Base-by-base conservation (phyloP, 2,329 filamentous ascomycete genomes). In the Mycogone perniciosa region DNA sequence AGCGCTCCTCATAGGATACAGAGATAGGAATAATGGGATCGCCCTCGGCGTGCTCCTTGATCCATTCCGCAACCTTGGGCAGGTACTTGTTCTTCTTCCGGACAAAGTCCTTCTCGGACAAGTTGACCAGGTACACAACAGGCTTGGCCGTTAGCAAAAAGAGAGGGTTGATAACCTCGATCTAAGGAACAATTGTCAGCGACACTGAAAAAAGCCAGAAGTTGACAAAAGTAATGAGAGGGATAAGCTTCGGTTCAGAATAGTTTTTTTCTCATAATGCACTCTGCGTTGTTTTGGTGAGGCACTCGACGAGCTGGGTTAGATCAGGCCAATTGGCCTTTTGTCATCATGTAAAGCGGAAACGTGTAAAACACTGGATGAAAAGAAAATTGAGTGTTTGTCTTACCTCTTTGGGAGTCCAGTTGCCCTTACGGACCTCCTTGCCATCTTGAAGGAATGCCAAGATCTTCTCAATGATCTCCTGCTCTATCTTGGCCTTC, bases 81-180 rank as follows among this genome's bases (percentile, higher is more conserved):
- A 99, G 82, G 74, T 99, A 84, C 84, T 99, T 99, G 82, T 99
- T 99, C 86, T 97, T 99, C 77, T 97, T 93, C 65, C 93, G 87
- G 66, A 96, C 85, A 71, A 91, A 99, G 72, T 99, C 93, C 72
- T 84, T 91, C 76, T 99, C 95, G 56, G 89, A 96, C 55, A 99
- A 76, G 76, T 99, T 99, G 75, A 97, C 88, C 40, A 99, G 80
- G 76, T 89, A 97, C 60, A 99, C 92, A 52, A 96, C 91, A 4
- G 93, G 92, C 76, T 99, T 99, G 59, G 95, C 93, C 35, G 90
- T 90, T 54, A 99, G 82, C 53, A 99, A 85, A 75, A 96, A 88
- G 29, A 99, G 82, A 63, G 91, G 89, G 77, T 99, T 99, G 75
- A 99, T 97, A 61, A 90, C 84, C 74, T 99, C 93, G 69, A 99